Evolutionary conservation across 257 asterid species (phyloP).

Genomic region (Sherardia arvensis): DNA sequence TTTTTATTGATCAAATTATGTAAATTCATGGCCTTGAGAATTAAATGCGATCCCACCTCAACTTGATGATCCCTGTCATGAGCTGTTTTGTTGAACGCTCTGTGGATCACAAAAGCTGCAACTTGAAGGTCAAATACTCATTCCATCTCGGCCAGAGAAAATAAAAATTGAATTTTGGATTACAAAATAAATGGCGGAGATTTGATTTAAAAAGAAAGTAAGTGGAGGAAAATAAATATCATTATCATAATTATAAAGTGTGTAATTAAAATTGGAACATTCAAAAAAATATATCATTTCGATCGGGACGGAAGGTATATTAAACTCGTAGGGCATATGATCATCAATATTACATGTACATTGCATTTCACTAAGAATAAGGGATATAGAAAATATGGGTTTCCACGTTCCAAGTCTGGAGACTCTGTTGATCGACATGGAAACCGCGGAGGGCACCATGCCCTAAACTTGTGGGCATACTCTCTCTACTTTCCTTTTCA

Average conservation of each 20-base stretch:
- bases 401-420: neutral
- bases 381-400: slow-evolving; percentile 1
- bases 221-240: too few relatives aligned
- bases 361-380: neutral
- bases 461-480: slow-evolving; percentile 8
- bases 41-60: neutral
- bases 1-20: too few relatives aligned
- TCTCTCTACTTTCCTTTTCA: neutral
- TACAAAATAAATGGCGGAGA: too few relatives aligned
- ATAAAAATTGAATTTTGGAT: too few relatives aligned
- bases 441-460: neutral
- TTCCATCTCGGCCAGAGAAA: too few relatives aligned
- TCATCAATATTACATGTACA: neutral
- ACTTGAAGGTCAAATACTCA: neutral
- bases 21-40: neutral
- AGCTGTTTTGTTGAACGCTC: neutral
- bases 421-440: neutral
- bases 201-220: too few relatives aligned
- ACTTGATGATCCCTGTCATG: neutral
- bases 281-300: too few relatives aligned
- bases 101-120: neutral
- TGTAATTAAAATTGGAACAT: too few relatives aligned
- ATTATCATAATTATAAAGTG: too few relatives aligned
- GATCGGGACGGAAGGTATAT: too few relatives aligned
- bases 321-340: neutral